A percentile compares a stretch with the other conserved stretches of the same genome.
phyloP scores from a whole-genome alignment of 2,329 filamentous ascomycete genomes.

The Clonostachys rosea region DNA sequence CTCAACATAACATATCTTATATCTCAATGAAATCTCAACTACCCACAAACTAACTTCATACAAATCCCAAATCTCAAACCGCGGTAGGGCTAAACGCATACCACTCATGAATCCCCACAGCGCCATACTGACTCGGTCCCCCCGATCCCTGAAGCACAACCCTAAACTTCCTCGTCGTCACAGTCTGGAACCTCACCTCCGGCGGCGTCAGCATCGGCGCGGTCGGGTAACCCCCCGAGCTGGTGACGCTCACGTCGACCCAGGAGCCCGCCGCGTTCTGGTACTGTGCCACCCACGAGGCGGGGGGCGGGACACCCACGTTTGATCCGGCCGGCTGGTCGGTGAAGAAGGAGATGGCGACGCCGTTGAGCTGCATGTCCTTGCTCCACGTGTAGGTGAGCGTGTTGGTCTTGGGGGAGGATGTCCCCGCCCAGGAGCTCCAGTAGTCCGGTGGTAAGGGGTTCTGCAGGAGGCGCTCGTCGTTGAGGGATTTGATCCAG shows the following conservation, averaged over 20 bases:
- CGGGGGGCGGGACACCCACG: conserved; percentile 20
- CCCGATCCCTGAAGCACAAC: conserved; percentile 14
- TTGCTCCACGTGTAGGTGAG: conserved; percentile 22
- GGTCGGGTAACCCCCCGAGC: conserved; percentile 12
- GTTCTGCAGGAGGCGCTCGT: conserved; percentile 17
- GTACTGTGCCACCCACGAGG: conserved; percentile 18
- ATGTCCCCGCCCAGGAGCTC: conserved; percentile 22
- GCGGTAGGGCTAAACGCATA: conserved; percentile 7
- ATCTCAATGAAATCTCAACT: too few species aligned
- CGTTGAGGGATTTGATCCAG: conserved; percentile 26
- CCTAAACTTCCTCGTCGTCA: conserved; percentile 15
- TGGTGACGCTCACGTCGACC: conserved; percentile 8
- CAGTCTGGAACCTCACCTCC: conserved; percentile 17
- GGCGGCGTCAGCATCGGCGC: conserved; percentile 14
- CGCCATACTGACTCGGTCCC: conserved; percentile 9
- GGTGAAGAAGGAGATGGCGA: conserved; percentile 20
- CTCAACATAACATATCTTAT: too few species aligned
- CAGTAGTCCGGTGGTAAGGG: conserved; percentile 30
- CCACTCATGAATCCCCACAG: conserved; percentile 18
- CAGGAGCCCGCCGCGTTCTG: conserved; percentile 9
- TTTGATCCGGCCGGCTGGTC: conserved; percentile 19
- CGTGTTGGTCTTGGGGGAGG: conserved; percentile 18
- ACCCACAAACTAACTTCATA: too few species aligned
- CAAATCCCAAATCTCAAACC: too few species aligned
- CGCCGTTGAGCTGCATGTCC: conserved; percentile 18